phyloP scores from a whole-genome alignment of 768 basidiomycete genomes.

The Mycena venus region DNA sequence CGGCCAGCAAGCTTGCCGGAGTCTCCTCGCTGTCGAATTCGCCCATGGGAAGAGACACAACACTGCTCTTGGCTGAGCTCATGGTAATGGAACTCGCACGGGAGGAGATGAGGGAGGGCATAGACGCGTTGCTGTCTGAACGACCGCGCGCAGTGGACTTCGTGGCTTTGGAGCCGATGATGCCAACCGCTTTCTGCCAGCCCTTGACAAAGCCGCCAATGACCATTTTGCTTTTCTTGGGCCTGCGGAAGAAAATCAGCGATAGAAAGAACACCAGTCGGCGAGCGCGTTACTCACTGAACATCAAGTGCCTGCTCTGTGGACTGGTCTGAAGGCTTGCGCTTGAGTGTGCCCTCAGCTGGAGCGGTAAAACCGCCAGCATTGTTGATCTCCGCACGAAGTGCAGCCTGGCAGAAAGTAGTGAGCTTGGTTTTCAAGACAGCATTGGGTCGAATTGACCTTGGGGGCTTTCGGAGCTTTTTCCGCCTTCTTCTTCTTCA shows the following conservation, averaged over 20 bases:
- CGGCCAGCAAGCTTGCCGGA: not conserved
- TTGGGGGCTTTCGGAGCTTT: not conserved
- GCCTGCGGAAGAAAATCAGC: not conserved
- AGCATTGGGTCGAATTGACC: not conserved
- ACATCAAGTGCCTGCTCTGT: not conserved
- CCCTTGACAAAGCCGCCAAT: not conserved
- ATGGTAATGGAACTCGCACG: not conserved
- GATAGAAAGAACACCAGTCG: not conserved
- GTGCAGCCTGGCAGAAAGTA: not conserved
- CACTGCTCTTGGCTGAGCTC: not conserved
- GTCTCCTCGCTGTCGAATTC: not conserved
- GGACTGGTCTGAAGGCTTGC: not conserved
- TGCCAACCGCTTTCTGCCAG: not conserved
- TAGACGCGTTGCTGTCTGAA: not conserved
- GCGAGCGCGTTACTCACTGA: not conserved
- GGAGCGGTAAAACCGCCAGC: not conserved
- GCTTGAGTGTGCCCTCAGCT: not conserved
- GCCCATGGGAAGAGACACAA: not conserved
- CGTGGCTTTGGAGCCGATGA: not conserved
- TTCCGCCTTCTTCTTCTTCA: not conserved
- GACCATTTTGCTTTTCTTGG: not conserved
- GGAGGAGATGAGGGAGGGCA: not conserved
- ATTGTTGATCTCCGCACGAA: not conserved
- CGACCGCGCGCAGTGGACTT: not conserved
- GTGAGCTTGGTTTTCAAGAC: not conserved